These are phyloP conservation scores for Euphorbia peplus DNA, from an alignment of 345 rosid species.

Conservation along the genomic window DNA sequence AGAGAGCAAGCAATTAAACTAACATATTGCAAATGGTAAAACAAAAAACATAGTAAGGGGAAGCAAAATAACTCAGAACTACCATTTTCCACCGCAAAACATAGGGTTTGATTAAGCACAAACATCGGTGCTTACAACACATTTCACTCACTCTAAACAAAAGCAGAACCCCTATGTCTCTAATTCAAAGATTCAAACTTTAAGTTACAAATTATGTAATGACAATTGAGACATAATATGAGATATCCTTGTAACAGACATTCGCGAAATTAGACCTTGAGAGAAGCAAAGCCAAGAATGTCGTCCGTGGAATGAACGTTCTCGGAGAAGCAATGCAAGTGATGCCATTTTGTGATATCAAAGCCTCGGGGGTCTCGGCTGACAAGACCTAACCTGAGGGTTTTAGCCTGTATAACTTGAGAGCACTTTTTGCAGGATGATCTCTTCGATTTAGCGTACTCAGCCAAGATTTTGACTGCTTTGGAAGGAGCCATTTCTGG, in stretches of 20 bases:
- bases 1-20: neutral
- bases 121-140: neutral
- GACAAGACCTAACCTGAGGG: conserved; percentile 57
- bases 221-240: neutral
- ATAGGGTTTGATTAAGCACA: neutral
- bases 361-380: conserved; percentile 60
- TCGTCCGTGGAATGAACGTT: conserved; percentile 38
- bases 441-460: conserved; percentile 80
- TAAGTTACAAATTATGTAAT: neutral
- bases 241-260: neutral
- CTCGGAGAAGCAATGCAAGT: conserved; percentile 14
- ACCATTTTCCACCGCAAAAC: neutral
- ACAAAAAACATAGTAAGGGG: neutral
- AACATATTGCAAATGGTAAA: neutral
- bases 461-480: conserved; percentile 46
- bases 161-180: neutral
- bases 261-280: conserved; percentile 35
- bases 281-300: conserved; percentile 53
- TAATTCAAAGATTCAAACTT: neutral
- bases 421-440: conserved; percentile 79
- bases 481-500: conserved; percentile 7
- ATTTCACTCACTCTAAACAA: neutral
- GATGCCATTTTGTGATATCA: conserved; percentile 73
- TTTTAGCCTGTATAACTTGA: conserved; percentile 42
- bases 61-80: neutral